phyloP scores from a whole-genome alignment of 306 rosid genomes.

The Lupinus albus region DNA sequence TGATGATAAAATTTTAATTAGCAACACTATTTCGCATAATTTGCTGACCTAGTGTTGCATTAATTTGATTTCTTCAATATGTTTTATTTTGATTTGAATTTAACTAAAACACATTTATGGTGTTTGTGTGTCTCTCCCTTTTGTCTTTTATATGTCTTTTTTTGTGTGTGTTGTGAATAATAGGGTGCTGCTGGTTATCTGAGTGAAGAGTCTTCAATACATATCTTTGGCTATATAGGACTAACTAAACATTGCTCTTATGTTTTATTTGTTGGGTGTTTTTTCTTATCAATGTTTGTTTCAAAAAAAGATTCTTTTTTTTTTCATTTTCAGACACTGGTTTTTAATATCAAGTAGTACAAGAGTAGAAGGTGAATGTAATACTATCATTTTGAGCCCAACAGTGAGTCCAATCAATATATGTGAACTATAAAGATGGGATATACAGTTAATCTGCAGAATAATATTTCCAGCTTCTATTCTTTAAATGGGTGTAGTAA shows the following conservation, averaged over 20 bases:
- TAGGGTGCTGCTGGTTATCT: too few species aligned
- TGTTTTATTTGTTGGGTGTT: background rate
- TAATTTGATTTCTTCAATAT: too few species aligned
- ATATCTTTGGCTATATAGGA: too few species aligned
- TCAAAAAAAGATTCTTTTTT: background rate
- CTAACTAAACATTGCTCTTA: background rate
- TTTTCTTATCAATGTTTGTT: background rate
- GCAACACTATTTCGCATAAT: too few species aligned
- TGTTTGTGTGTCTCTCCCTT: too few species aligned
- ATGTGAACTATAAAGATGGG: conserved; percentile 53
- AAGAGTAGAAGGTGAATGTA: background rate
- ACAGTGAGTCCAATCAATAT: conserved; percentile 28
- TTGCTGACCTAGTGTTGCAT: too few species aligned
- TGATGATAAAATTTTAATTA: too few species aligned
- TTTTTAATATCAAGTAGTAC: conserved; percentile 27
- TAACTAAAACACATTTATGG: too few species aligned
- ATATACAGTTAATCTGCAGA: conserved; percentile 49
- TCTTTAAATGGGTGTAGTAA: conserved; percentile 45
- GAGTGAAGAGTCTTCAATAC: too few species aligned
- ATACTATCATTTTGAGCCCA: conserved; percentile 6
- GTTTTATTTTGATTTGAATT: too few species aligned
- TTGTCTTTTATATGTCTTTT: too few species aligned
- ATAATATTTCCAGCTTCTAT: conserved; percentile 41
- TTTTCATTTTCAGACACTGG: conserved; percentile 35
- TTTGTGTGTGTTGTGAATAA: too few species aligned